Evolutionary conservation across 2,329 filamentous ascomycete genomes (phyloP), one percentile per base, ranked within the genome.

Genomic region (Fusarium sp.): DNA sequence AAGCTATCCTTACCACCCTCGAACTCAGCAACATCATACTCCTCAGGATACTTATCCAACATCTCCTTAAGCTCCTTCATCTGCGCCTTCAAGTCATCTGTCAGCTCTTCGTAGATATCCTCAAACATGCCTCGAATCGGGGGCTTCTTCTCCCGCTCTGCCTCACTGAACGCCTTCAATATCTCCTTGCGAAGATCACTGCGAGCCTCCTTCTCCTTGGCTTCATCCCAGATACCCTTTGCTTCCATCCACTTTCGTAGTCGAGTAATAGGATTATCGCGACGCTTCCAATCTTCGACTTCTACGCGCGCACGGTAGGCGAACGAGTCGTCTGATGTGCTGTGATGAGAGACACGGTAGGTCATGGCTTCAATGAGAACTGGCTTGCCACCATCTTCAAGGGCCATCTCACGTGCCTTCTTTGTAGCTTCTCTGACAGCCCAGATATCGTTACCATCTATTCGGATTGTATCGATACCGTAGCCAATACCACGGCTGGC

Each of bases 321-420:
- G 79, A 98, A 99, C 32, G 93, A 96, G 83, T 99, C 96, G 80
- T 99, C 96, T 1, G 93, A 96, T 2, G 96, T 99, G 82, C 94
- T 97, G 85, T 99, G 96, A 81, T 99, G 95, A 11, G 94, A 96
- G 47, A 98, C 95, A n/a, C 96, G 94, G 83, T 99, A 99, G 30
- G 94, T 96, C 94, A 99, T 97, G 63, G 95, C 95, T 83, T 99
- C 96, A 44, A 99, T 92, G 12, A 99, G 85, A 0, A 99, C 89
- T 0, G 94, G 95, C 71, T 89, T 90, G 8, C 94, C 93, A n/a
- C 94, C 94, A 47, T 94, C 91, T 63, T 92, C 86, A 6, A 98
- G 87, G 0, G 96, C 95, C 79, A 96, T 89, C 54, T 89, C 87
- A 4, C 95, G 89, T 0, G 96, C 96, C 80, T 89, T 89, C 78